Conservation (phyloP, 768 basidiomycete species). For the Kondoa malvinella region DNA sequence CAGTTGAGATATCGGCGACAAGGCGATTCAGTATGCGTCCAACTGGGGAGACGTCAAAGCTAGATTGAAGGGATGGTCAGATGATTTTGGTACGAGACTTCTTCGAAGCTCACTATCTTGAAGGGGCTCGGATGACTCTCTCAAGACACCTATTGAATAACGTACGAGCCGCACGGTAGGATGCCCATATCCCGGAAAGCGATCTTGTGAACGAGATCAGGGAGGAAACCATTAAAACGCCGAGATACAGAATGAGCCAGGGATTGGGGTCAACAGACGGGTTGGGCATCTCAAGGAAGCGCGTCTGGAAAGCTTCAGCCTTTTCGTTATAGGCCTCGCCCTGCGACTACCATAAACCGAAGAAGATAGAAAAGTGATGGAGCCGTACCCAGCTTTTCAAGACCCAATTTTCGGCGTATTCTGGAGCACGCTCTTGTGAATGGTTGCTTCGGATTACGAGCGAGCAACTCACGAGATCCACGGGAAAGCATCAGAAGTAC, state of each 20-base stretch:
- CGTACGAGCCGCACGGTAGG: neutral
- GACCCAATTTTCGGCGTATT: neutral
- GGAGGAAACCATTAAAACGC: neutral
- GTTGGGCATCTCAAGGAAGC: neutral
- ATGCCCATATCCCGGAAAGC: neutral
- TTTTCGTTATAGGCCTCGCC: neutral
- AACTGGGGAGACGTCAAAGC: neutral
- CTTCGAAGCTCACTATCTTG: neutral
- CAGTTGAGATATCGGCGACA: neutral
- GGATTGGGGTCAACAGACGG: neutral
- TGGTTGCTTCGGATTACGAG: no score
- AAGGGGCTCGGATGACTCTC: neutral
- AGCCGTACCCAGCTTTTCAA: neutral
- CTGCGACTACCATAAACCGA: neutral
- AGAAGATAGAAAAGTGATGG: neutral
- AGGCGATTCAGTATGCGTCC: conserved; percentile 4
- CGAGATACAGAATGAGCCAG: neutral
- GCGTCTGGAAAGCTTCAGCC: neutral
- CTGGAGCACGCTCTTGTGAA: no score
- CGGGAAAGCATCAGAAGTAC: neutral
- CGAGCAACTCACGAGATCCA: neutral
- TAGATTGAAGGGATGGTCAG: neutral
- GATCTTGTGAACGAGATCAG: neutral
- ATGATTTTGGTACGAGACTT: no score
- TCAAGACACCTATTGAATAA: neutral